Percentiles rank a stretch among this genome's conserved stretches.
Evolutionary conservation across 331 rosid genomes (phyloP).

Genomic region (Rhamnella rubrinervis): DNA sequence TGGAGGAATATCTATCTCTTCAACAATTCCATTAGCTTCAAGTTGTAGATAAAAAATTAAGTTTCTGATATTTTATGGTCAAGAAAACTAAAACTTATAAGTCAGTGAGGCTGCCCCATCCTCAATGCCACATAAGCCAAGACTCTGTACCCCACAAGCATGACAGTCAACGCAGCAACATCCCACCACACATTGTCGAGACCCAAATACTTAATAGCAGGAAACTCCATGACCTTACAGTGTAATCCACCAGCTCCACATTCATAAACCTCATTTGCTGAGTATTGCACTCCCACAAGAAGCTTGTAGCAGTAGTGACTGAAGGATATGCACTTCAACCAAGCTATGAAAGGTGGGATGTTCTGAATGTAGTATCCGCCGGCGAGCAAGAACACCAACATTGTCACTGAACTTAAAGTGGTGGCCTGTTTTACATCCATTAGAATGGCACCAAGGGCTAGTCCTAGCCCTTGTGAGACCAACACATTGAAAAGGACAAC

Average conservation of each 20-base stretch:
- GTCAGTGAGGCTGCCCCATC: slow-evolving; percentile 63
- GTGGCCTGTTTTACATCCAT: slow-evolving; percentile 92
- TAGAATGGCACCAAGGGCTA: slow-evolving; percentile 88
- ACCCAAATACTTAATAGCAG: slow-evolving; percentile 60
- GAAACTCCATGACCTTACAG: slow-evolving; percentile 63
- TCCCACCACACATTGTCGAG: slow-evolving; percentile 60
- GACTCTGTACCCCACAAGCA: slow-evolving; percentile 83
- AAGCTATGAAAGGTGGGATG: slow-evolving; percentile 76
- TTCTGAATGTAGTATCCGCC: slow-evolving; percentile 94
- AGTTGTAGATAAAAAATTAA: slow-evolving; percentile 7
- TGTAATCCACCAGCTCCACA: slow-evolving; percentile 55
- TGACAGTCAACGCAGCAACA: slow-evolving; percentile 71
- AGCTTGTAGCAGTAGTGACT: slow-evolving; percentile 88
- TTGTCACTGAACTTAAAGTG: slow-evolving; percentile 86
- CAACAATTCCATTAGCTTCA: slow-evolving; percentile 16
- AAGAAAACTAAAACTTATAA: slow-evolving; percentile 20
- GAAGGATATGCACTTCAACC: slow-evolving; percentile 84
- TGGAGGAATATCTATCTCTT: slow-evolving; percentile 3
- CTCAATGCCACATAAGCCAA: slow-evolving; percentile 80
- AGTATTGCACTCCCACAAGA: slow-evolving; percentile 74
- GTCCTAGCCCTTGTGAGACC: slow-evolving; percentile 88
- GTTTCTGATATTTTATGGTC: slow-evolving; percentile 16
- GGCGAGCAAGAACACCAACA: slow-evolving; percentile 77
- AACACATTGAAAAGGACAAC: slow-evolving; percentile 75
- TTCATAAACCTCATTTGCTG: slow-evolving; percentile 51